Evolutionary conservation across 108 stramenopile species (phyloP).

Genomic region (Pseudonitzschia multistriata): DNA sequence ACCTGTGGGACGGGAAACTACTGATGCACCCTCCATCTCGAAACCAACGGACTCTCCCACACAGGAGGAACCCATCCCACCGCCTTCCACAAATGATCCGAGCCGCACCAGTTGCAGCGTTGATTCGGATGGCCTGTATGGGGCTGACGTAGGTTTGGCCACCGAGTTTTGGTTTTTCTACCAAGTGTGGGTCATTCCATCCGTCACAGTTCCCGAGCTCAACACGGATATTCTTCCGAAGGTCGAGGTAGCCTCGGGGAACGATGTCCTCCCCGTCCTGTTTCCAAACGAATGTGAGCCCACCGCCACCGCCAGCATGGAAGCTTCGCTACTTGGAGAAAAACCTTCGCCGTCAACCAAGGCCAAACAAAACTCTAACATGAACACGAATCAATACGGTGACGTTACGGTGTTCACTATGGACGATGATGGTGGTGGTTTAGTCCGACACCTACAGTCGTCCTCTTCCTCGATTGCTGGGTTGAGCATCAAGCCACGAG

Average conservation of each 20-base stretch:
- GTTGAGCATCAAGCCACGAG: slow-evolving; percentile 7
- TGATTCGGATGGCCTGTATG: background rate
- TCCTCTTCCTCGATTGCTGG: background rate
- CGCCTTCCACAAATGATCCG: background rate
- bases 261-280: background rate
- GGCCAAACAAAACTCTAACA: background rate
- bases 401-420: background rate
- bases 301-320: background rate
- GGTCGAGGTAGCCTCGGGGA: background rate
- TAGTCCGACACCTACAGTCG: background rate
- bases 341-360: no score
- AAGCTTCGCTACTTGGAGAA: background rate
- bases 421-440: background rate
- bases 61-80: background rate
- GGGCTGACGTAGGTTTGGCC: background rate
- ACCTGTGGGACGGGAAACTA: background rate
- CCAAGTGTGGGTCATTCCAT: background rate
- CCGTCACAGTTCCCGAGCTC: background rate
- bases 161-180: background rate
- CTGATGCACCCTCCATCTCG: background rate
- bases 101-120: background rate
- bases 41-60: background rate
- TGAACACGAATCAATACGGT: background rate
- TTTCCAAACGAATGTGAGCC: background rate
- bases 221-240: slow-evolving; percentile 6